Evolutionary conservation across 768 basidiomycete genomes (phyloP), one percentile per base, ranked within the genome.

Genomic region (Auriscalpium vulgare): DNA sequence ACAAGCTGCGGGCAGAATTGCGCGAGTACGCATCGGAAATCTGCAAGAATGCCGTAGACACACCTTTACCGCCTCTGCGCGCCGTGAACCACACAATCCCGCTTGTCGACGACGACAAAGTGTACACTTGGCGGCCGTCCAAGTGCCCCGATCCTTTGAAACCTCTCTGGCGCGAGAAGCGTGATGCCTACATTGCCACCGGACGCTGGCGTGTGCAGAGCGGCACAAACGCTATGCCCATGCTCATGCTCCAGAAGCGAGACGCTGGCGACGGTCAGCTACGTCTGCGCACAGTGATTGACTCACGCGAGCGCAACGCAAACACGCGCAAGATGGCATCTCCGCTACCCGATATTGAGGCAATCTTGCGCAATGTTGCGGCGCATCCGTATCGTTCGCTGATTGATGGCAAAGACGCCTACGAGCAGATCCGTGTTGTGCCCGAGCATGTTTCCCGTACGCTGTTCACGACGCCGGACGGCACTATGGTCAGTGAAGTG

Each of bases 1-100:
- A 44, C 6, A 7, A 1, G 10, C 19, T 52, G 19, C 59, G 64
- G 3, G 10, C 51, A 19, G 35, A 61, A 17, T 21, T 67, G 17
- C 56, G 57, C 34, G 47, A 62, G 34, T 59, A 68, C 34, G 63
- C 66, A 4, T 21, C 11, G 0, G 45, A 51, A 4, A 55, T 66
- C 4, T 65, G 64, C 38, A 53, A 37, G 14, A 56, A 64, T 13
- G 57, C 63, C 0, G 59, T 55, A 7, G 56, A 63, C 34, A 56
- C 67, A 17, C 56, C 59, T 0, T 50, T 69, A n/a, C 68, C 67
- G 0, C 67, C 67, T 1, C 45, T 69, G 7, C 19, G 72, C 0
- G 68, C 49, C 0, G 70, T 75, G 19, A 75, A 74, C 51, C 71
- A 75, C 59, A 47, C 46, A 1, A 75, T 75, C 8, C 70, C 70